A percentile compares a stretch with the other conserved stretches of the same genome.
These are phyloP conservation scores for Castanea sativa DNA, from an alignment of 306 rosid species.

Conservation along the genomic window DNA sequence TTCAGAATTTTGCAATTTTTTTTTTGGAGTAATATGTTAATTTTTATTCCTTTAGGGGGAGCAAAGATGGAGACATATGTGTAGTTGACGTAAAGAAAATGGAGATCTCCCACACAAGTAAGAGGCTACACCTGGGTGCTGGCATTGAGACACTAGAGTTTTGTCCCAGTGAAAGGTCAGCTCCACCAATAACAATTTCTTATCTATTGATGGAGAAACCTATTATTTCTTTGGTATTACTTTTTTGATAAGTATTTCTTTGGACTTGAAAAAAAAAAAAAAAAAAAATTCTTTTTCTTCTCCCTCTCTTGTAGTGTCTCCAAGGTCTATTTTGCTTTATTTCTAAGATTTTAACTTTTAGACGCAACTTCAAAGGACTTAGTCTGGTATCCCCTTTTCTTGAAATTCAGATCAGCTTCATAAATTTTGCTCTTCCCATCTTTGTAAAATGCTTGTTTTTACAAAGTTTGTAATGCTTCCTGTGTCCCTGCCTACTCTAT, in stretches of 20 bases:
- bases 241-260: too few species aligned
- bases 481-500: background rate
- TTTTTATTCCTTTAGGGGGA: slow-evolving; percentile 53
- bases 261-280: too few species aligned
- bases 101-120: slow-evolving; percentile 82
- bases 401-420: background rate
- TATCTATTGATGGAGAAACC: background rate
- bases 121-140: slow-evolving; percentile 86
- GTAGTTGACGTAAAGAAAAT: slow-evolving; percentile 87
- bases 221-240: background rate
- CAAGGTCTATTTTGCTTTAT: background rate
- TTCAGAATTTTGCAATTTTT: background rate
- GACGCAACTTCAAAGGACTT: background rate
- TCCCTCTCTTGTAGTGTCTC: background rate
- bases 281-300: too few species aligned
- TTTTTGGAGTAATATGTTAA: background rate
- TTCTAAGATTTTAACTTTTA: background rate
- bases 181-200: background rate
- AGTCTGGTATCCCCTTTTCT: background rate
- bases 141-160: slow-evolving; percentile 67
- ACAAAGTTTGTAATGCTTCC: background rate
- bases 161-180: slow-evolving; percentile 89
- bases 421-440: background rate
- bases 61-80: slow-evolving; percentile 92
- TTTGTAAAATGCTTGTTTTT: background rate